Percentiles rank a stretch among this genome's conserved stretches.
Evolutionary conservation across 2,329 filamentous ascomycete genomes (phyloP).

Genomic region (Fusarium heterosporum): DNA sequence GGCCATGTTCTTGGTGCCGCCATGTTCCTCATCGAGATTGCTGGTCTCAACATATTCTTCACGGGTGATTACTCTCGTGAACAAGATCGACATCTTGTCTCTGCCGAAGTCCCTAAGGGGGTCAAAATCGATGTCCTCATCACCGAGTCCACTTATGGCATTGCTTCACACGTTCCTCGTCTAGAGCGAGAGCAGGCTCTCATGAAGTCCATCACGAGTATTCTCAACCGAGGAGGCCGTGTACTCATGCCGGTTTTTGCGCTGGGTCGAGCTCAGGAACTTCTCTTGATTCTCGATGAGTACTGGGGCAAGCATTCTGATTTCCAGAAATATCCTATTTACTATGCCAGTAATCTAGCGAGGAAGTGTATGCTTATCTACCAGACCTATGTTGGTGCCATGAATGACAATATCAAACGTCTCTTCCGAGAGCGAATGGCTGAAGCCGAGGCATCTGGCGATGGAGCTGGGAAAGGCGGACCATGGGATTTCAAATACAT

Average conservation of each 20-base stretch:
- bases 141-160: constrained; percentile 96
- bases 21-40: constrained; percentile 98
- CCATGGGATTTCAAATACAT: constrained; percentile 99
- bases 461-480: constrained; percentile 79
- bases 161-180: constrained; percentile 91
- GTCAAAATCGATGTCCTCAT: constrained; percentile 97
- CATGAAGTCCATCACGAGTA: constrained; percentile 93
- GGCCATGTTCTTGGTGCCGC: constrained; percentile 98
- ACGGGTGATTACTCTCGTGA: constrained; percentile 98
- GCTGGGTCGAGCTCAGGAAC: constrained; percentile 90
- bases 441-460: constrained; percentile 84
- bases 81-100: constrained; percentile 94
- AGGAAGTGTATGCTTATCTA: constrained; percentile 99
- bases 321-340: constrained; percentile 91
- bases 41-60: constrained; percentile 95
- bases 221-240: constrained; percentile 90
- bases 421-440: constrained; percentile 94
- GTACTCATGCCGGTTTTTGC: constrained; percentile 97
- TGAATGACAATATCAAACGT: constrained; percentile 99
- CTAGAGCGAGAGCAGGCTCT: constrained; percentile 91
- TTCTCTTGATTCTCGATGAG: constrained; percentile 94
- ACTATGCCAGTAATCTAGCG: constrained; percentile 95
- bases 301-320: constrained; percentile 94
- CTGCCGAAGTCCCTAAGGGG: constrained; percentile 87
- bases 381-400: constrained; percentile 96